A percentile compares a stretch with the other conserved stretches of the same genome.
phyloP scores from a whole-genome alignment of 257 asterid genomes.

The Penstemon davidsonii region DNA sequence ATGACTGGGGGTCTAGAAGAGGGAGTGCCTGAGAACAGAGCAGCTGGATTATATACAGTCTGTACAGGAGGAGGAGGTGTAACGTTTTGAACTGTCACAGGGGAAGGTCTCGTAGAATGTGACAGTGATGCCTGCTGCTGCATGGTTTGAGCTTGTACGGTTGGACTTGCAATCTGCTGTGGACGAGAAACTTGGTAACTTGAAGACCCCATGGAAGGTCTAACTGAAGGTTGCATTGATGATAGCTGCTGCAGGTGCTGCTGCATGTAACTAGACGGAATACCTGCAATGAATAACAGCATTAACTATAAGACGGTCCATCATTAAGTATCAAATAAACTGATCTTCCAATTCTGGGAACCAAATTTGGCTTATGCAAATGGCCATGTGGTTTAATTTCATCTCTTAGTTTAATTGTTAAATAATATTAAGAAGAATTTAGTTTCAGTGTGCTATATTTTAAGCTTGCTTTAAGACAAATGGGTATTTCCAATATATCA shows the following conservation, averaged over 20 bases:
- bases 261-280: conserved; percentile 41
- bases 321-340: too few species aligned
- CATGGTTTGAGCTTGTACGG: neutral
- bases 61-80: conserved; percentile 31
- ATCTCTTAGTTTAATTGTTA: too few species aligned
- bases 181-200: conserved; percentile 24
- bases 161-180: conserved; percentile 12
- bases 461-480: too few species aligned
- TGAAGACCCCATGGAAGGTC: conserved; percentile 31
- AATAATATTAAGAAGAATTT: too few species aligned
- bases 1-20: neutral
- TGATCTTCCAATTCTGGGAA: too few species aligned
- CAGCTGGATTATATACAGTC: conserved; percentile 32
- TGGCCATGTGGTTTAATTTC: too few species aligned
- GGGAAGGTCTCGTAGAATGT: conserved; percentile 21
- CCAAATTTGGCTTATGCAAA: too few species aligned
- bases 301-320: neutral
- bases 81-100: conserved; percentile 33
- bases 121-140: conserved; percentile 11
- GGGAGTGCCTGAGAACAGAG: conserved; percentile 39
- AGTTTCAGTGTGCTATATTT: too few species aligned
- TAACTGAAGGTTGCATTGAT: conserved; percentile 30
- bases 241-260: conserved; percentile 46
- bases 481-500: too few species aligned
- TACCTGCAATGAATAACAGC: conserved; percentile 37